Evolutionary conservation across 805 yeast genomes (phyloP), one percentile per base, ranked within the genome.

Genomic region (Clavispora asparagi): DNA sequence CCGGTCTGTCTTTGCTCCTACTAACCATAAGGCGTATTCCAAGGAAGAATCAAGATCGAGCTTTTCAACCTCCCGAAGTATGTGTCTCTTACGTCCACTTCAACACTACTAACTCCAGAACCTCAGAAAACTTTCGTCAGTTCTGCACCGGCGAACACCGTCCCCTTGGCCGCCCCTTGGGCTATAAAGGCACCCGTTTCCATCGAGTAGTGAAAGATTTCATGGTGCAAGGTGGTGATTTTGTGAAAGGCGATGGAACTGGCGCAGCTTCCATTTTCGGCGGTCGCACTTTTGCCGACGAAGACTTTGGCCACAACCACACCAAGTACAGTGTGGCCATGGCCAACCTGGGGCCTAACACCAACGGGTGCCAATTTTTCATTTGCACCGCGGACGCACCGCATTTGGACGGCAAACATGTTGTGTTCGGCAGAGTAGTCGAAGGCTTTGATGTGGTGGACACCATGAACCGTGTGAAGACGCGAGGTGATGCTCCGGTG

Each of bases 101-200:
- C 19, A 25, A n/a, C 32, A 23, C 7, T 14, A 28, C 45, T 37
- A 42, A 42, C 41, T 13, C 17, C 41, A 58, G 59, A 46, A 77
- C 82, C 0, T 50, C 68, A 16, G 82, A 77, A 50, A 77, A 77
- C 55, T 76, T 77, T 55, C 61, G 82, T 27, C 80, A 76, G 52
- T 70, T 75, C 46, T 77, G 81, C 55, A 76, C 79, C 0, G 80
- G 80, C 7, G 81, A 76, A 48, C 63, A 64, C 53, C 52, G 64
- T 19, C 64, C 66, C 42, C 57, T 63, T 39, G 63, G 65, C 2
- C 50, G 57, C 6, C 77, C 81, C 0, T 59, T 70, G 7, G 80
- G 80, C 4, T 76, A 76, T 54, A 74, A 74, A 52, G 48, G 50
- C 31, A 42, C 60, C 31, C 43, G 33, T 27, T 68, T 74, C 46